Conservation (phyloP, 2,329 filamentous ascomycete genomes). For the Ophiostoma triangulosporum region DNA sequence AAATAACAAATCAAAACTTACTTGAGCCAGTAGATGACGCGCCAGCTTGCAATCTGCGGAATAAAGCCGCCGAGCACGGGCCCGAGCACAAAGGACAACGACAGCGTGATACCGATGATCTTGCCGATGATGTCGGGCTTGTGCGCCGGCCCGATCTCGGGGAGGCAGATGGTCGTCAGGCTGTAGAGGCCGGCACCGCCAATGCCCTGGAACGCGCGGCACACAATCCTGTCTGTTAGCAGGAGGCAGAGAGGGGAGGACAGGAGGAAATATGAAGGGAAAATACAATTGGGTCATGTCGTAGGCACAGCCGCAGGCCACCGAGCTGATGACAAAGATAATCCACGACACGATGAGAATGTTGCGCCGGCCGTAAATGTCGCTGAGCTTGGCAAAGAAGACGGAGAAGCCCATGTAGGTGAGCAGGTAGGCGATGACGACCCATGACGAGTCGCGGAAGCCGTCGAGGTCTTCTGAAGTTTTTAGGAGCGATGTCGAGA, state of each 20-base stretch:
- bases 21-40: constrained; percentile 51
- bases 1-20: constrained; percentile 20
- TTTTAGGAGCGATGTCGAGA: constrained; percentile 15
- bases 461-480: constrained; percentile 14
- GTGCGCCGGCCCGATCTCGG: constrained; percentile 41
- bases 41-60: constrained; percentile 39
- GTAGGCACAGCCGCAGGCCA: constrained; percentile 25
- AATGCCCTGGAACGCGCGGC: constrained; percentile 44
- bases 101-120: constrained; percentile 41
- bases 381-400: constrained; percentile 20
- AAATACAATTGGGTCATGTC: constrained; percentile 19
- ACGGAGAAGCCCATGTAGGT: constrained; percentile 17
- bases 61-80: constrained; percentile 45
- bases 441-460: constrained; percentile 15
- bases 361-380: constrained; percentile 29
- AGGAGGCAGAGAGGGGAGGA: neutral
- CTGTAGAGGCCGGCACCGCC: constrained; percentile 50
- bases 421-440: constrained; percentile 15
- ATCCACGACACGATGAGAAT: constrained; percentile 23
- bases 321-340: constrained; percentile 28
- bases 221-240: constrained; percentile 33
- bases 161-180: constrained; percentile 41
- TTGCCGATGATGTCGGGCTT: constrained; percentile 40
- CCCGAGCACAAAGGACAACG: constrained; percentile 43
- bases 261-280: neutral